Evolutionary conservation across 225 moss, liverwort and hornwort genomes (phyloP), one percentile per base, ranked within the genome.

Genomic region (Thuidium tamariscinum): DNA sequence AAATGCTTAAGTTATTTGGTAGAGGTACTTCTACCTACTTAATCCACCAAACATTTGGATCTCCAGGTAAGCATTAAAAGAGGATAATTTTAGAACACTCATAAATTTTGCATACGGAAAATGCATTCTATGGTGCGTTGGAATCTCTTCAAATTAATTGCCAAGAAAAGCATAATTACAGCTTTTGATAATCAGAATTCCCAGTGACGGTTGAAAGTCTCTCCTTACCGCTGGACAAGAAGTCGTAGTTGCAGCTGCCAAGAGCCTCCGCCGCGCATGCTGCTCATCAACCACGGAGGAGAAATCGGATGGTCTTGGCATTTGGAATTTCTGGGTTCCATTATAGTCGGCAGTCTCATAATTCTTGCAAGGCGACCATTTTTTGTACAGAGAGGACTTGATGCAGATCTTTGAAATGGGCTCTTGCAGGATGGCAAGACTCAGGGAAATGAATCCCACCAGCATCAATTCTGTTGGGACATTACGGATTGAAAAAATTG

Each of bases 401-500:
- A 91, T 62, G 75, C 91, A 91, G 22, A 91, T 86, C 46, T 56
- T 91, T 13, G 86, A 81, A 44, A 88, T 29, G 0, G 86, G 88
- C 1, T 86, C 80, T 78, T 81, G 64, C 27, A 95, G 90, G 11
- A 91, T 85, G 6, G 82, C 87, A 2, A 97, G 92, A 32, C 93
- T 89, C 88, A 95, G 68, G 64, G 95, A 97, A 86, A 97, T 94
- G 87, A 97, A 97, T 29, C 97, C 97, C 90, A 97, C 69, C 81
- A 95, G 44, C 95, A 95, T 93, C 67, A 97, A 86, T 81, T 97
- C 95, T 97, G 91, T 83, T n/a, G 54, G 46, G 9, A 63, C 51
- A 65, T 34, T 13, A 1, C 39, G 7, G 13, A 67, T 39, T 10
- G 46, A 18, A 75, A 69, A 66, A 52, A 56, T 57, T 26, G 68